phyloP scores from a whole-genome alignment of 371 early-diverging fungal genomes.

The Lichtheimia ornata region DNA sequence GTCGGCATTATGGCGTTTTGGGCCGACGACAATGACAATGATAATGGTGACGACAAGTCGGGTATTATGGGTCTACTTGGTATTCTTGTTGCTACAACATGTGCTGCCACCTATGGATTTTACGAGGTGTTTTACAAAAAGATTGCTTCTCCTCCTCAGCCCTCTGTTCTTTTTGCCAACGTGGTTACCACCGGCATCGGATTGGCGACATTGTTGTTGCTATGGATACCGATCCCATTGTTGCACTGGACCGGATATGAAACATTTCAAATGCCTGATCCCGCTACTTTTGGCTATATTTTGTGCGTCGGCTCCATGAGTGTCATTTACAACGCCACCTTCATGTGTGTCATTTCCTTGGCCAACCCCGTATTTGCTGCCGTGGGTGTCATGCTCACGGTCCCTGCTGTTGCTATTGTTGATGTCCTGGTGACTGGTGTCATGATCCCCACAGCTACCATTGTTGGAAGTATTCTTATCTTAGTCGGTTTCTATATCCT shows the following conservation, averaged over 20 bases:
- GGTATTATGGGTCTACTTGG: constrained; percentile 31
- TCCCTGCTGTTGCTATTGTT: constrained; percentile 72
- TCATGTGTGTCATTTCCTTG: constrained; percentile 77
- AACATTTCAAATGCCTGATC: constrained; percentile 64
- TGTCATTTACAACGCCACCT: constrained; percentile 75
- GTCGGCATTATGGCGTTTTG: constrained; percentile 67
- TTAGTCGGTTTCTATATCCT: constrained; percentile 55
- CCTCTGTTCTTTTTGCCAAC: constrained; percentile 73
- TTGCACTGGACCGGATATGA: constrained; percentile 66
- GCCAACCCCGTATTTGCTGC: constrained; percentile 83
- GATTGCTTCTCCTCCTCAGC: constrained; percentile 62
- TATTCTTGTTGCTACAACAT: constrained; percentile 51
- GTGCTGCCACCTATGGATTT: constrained; percentile 63
- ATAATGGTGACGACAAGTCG: not conserved
- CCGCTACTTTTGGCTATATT: constrained; percentile 52
- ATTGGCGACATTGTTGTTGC: constrained; percentile 53
- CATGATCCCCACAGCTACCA: constrained; percentile 50
- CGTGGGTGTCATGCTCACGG: constrained; percentile 81
- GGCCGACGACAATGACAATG: constrained; percentile 21
- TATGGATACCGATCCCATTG: constrained; percentile 80
- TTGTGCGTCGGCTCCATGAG: constrained; percentile 69
- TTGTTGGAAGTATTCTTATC: constrained; percentile 56
- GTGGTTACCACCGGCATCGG: constrained; percentile 70
- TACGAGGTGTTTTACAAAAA: constrained; percentile 82
- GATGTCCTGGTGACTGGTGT: constrained; percentile 59